Base-by-base conservation (phyloP, 1,139 yeast genomes). In the Saccharomyces hybrid region DNA sequence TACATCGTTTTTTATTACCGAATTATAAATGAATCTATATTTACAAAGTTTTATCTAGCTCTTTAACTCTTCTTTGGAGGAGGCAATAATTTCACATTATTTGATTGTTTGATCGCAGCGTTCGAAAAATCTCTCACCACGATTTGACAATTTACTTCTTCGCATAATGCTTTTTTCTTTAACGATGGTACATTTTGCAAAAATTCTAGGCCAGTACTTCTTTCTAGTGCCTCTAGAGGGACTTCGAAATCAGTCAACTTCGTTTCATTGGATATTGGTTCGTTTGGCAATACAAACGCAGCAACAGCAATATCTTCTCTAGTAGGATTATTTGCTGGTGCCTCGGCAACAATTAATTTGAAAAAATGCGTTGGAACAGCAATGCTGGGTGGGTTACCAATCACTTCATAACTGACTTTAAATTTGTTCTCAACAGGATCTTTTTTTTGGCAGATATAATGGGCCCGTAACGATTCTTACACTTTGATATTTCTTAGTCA, bases 341-440 rank as follows among this genome's bases (percentile, higher is more conserved):
- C 75, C 69, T 93, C 98, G 7, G 95, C 97, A 49, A 93, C 88
- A 55, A 95, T 75, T 57, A 93, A 75, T 72, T 93, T 95, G 79
- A 85, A 93, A 67, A 95, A 93, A 72, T 93, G 99, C 0, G 99
- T 93, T 16, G 99, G 99, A 9, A 93, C 99, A 0, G 99, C 98
- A 55, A 93, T 79, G 64, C 82, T 88, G 52, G 99, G 99, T 5
- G 99, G 99, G 62, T 89, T 87, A 2, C 99, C 99, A 70, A 93
- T 89, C 48, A 93, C 88, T 72, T 95, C 99, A 71, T 91, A 93
- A 2, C 80, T 75, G 16, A 93, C 96, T 61, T 88, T 77, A 71
- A 76, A 88, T 69, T 91, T 93, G 2, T 91, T 95, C 64, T 86
- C 90, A 48, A 74, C 80, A 1, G 83, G 80, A 60, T 82, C 80